Evolutionary conservation across 345 rosid species (phyloP).

Genomic region (Clausena lansium): DNA sequence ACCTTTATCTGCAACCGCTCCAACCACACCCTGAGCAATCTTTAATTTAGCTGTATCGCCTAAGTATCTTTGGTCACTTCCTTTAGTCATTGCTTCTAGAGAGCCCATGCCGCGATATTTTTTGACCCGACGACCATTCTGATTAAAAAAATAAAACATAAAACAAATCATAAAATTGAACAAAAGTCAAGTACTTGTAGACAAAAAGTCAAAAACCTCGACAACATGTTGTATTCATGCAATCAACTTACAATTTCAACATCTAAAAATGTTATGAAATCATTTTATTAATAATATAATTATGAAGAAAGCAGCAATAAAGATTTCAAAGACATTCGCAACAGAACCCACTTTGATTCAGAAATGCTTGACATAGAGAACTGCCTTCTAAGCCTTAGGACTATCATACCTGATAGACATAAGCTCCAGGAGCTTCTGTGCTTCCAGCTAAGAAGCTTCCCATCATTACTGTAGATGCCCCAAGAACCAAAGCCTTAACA

Average conservation of each 20-base stretch:
- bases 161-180: background rate
- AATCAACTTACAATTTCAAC: background rate
- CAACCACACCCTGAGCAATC: slow-evolving; percentile 99
- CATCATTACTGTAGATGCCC: slow-evolving; percentile 99
- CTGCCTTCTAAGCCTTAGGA: background rate
- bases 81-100: slow-evolving; percentile 95
- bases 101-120: slow-evolving; percentile 98
- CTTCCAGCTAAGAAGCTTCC: slow-evolving; percentile 96
- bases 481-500: slow-evolving; percentile 81
- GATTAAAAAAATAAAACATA: slow-evolving; percentile 8
- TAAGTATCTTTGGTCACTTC: slow-evolving; percentile 88
- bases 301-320: background rate
- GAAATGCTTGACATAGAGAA: background rate
- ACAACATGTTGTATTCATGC: background rate
- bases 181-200: background rate
- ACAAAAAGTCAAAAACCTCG: background rate
- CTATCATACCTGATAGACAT: slow-evolving; percentile 51
- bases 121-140: slow-evolving; percentile 67
- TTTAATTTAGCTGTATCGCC: slow-evolving; percentile 81
- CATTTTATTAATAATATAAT: background rate
- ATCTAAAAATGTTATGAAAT: background rate
- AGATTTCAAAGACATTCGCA: background rate
- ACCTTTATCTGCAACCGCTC: slow-evolving; percentile 95
- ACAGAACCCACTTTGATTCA: background rate
- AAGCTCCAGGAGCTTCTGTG: slow-evolving; percentile 81